These are phyloP conservation scores for Hyphodiscus sp. DNA, from an alignment of 2,329 filamentous ascomycete genomes.

Conservation along the genomic window DNA sequence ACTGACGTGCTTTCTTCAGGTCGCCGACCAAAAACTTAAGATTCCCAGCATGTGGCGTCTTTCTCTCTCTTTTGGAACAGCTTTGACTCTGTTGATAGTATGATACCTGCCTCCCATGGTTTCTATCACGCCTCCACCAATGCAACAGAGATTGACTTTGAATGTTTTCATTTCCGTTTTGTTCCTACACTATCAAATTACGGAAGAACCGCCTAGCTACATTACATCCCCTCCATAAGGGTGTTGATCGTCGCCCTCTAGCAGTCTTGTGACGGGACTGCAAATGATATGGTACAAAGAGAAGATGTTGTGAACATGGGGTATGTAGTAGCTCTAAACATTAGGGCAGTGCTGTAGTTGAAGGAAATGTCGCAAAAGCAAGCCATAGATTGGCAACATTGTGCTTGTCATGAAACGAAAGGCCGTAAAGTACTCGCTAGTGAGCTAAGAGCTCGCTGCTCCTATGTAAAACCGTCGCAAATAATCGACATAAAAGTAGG, in stretches of 20 bases:
- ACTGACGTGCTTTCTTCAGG: not conserved
- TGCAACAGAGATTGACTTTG: not conserved
- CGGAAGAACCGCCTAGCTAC: conserved; percentile 4
- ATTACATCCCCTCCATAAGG: conserved; percentile 13
- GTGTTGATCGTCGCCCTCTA: conserved; percentile 1
- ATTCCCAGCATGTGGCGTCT: not conserved
- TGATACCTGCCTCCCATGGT: not conserved
- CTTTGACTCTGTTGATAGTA: not conserved
- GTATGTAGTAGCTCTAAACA: conserved; percentile 25
- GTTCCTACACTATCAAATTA: conserved; percentile 3
- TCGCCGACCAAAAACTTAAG: not conserved
- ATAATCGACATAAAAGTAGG: conserved; percentile 19
- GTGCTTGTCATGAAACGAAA: conserved; percentile 15
- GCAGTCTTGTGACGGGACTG: conserved; percentile 22
- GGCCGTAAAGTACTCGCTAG: conserved; percentile 14
- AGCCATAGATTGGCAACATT: conserved; percentile 15
- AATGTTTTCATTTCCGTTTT: conserved; percentile 1
- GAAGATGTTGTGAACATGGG: conserved; percentile 15
- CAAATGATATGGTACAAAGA: conserved; percentile 26
- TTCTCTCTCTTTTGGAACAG: not conserved
- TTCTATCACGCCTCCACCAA: not conserved
- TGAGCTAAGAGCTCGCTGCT: conserved; percentile 11
- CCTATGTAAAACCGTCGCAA: conserved; percentile 23
- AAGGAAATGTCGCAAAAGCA: conserved; percentile 9
- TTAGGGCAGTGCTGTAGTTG: conserved; percentile 19